Evolutionary conservation across 495 filamentous ascomycete species (phyloP), one percentile per base, ranked within the genome.

Genomic region (Hyaloscypha bicolor): DNA sequence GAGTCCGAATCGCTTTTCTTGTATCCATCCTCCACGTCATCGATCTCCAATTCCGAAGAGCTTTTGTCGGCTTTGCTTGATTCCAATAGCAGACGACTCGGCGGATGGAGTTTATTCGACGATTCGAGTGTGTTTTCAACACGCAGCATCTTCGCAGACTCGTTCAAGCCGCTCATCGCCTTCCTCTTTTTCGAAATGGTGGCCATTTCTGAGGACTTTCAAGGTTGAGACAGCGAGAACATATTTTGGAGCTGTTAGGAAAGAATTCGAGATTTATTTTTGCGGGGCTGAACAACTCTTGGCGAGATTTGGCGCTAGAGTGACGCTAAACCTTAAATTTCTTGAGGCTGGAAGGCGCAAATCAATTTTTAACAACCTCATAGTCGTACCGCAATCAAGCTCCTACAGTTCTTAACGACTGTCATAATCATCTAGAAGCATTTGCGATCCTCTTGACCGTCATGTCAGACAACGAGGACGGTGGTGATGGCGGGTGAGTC

Each of bases 391-490:
- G 11, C 42, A 48, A 16, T 48, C 42, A 3, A 48, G 11, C 19
- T 62, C 22, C 16, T 2, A 9, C 62, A 45, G 42, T 16, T 64
- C 62, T 60, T 45, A 21, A 62, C 33, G 14, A 30, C 29, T 55
- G 37, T 62, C n/a, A n/a, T 22, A 19, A n/a, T 60, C 22, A 5
- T 62, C 59, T 55, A 25, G 55, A 21, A 25, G 22, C n/a, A 19
- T 33, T 35, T 55, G 52, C 67, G 67, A 55, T 37, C 31, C 31
- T 1, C n/a, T 51, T 64, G 55, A 65, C 37, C 78, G 86, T 69
- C 39, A 96, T 97, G 93, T 96, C 92, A 75, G 93, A 97, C 81
- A 93, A 89, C 79, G 93, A 88, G 62, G 90, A 88, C 66, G 85
- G 91, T 72, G 84, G 85, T 57, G 88, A 82, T 69, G 85, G 86